These are phyloP conservation scores for Platismatia glauca DNA, from an alignment of 495 filamentous ascomycete species.

Conservation along the genomic window DNA sequence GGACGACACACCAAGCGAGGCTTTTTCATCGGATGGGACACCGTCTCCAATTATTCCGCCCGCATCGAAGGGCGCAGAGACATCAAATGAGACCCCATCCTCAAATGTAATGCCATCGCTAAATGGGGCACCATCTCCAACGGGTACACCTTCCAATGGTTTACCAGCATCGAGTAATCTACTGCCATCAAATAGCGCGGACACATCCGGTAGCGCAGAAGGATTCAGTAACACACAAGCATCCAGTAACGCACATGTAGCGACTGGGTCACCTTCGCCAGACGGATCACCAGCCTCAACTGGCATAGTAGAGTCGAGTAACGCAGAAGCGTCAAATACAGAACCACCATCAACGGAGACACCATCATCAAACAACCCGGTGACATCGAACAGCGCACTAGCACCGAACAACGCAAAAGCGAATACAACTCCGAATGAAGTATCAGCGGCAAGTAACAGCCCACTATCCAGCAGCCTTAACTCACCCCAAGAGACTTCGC, in stretches of 20 bases:
- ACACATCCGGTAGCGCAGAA: too few relatives aligned
- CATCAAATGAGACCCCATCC: not conserved
- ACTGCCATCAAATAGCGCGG: too few relatives aligned
- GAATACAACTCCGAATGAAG: not conserved
- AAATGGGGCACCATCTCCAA: not conserved
- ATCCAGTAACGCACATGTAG: not conserved
- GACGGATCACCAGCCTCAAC: not conserved
- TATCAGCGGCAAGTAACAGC: not conserved
- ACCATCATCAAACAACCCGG: not conserved
- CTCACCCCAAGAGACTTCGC: not conserved
- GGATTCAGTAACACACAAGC: too few relatives aligned
- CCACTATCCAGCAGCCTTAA: not conserved
- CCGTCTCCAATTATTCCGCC: not conserved
- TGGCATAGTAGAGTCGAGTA: not conserved
- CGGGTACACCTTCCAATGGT: too few relatives aligned
- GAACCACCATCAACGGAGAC: not conserved
- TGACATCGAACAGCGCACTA: not conserved
- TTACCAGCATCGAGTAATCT: too few relatives aligned
- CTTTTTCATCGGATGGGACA: not conserved
- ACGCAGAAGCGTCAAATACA: not conserved
- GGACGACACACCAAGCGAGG: not conserved
- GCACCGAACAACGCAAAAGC: not conserved
- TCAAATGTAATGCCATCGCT: not conserved
- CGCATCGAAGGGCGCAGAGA: not conserved
- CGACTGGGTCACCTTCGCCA: not conserved